phyloP scores from a whole-genome alignment of 2,329 filamentous ascomycete species.

The Nemania sp. region DNA sequence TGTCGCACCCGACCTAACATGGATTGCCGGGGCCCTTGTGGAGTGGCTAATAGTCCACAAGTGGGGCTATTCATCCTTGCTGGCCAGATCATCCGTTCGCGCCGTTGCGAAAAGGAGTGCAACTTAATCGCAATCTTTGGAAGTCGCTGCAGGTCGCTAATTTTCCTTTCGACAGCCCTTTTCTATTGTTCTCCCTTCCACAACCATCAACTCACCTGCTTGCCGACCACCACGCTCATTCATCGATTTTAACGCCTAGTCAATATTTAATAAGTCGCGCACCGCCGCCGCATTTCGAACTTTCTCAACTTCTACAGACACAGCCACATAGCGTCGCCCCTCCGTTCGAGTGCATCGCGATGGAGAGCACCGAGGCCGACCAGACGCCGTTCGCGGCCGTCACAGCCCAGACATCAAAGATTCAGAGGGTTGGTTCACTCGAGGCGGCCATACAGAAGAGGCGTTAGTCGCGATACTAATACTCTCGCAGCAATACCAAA shows the following conservation, averaged over 20 bases:
- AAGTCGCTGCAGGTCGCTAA: conserved; percentile 14
- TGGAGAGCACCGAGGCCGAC: conserved; percentile 87
- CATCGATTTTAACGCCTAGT: conserved; percentile 7
- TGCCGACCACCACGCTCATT: conserved; percentile 26
- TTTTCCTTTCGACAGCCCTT: conserved; percentile 15
- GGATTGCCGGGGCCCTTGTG: neutral
- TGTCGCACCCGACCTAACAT: neutral
- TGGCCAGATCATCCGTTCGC: conserved; percentile 25
- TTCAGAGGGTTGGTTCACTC: conserved; percentile 64
- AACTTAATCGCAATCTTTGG: conserved; percentile 19
- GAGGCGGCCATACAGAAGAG: conserved; percentile 2
- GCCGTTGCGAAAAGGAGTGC: conserved; percentile 21
- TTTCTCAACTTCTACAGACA: neutral
- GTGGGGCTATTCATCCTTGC: conserved; percentile 14
- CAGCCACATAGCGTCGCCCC: conserved; percentile 8
- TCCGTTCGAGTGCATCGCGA: conserved; percentile 43
- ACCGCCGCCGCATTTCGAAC: neutral
- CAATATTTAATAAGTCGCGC: conserved; percentile 6
- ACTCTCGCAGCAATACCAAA: conserved; percentile 78
- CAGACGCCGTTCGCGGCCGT: conserved; percentile 91
- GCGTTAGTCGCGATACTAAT: conserved; percentile 7
- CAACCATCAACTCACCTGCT: conserved; percentile 12
- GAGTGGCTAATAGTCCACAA: neutral
- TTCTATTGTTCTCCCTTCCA: conserved; percentile 8
- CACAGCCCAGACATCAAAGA: conserved; percentile 77